Conservation (phyloP, 139 green algal species). For the Picochlorum sp. region DNA sequence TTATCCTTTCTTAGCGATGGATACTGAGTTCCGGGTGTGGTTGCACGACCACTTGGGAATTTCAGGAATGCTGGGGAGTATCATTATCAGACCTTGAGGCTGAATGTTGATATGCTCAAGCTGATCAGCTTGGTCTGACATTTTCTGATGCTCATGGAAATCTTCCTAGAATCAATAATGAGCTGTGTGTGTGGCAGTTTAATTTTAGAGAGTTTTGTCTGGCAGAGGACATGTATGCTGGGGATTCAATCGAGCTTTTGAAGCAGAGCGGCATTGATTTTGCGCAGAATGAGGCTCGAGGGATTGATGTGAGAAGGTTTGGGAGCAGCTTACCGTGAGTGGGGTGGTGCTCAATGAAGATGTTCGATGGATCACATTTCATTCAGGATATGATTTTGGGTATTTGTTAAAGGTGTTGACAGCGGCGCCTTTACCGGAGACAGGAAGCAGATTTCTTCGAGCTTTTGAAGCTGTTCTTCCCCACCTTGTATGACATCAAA, state of each 20-base stretch:
- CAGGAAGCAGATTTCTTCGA: conserved; percentile 92
- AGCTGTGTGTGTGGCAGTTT: conserved; percentile 98
- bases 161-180: conserved; percentile 67
- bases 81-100: conserved; percentile 86
- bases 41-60: conserved; percentile 84
- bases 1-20: conserved; percentile 95
- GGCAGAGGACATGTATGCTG: conserved; percentile 90
- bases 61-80: conserved; percentile 96
- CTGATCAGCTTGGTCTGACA: conserved; percentile 98
- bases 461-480: conserved; percentile 90
- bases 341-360: conserved; percentile 95
- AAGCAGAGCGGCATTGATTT: conserved; percentile 97
- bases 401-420: conserved; percentile 98
- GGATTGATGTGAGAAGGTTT: conserved; percentile 91
- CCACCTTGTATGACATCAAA: conserved; percentile 97
- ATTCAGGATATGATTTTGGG: conserved; percentile 96
- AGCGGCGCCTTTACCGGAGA: conserved; percentile 67
- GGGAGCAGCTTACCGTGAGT: conserved; percentile 93
- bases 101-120: conserved; percentile 99
- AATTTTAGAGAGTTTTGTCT: conserved; percentile 97
- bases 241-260: conserved; percentile 96
- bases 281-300: conserved; percentile 64
- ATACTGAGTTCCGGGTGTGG: conserved; percentile 96
- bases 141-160: conserved; percentile 88
- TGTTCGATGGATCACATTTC: conserved; percentile 83